Evolutionary conservation across 306 rosid genomes (phyloP).

Genomic region (Ceratonia siliqua): DNA sequence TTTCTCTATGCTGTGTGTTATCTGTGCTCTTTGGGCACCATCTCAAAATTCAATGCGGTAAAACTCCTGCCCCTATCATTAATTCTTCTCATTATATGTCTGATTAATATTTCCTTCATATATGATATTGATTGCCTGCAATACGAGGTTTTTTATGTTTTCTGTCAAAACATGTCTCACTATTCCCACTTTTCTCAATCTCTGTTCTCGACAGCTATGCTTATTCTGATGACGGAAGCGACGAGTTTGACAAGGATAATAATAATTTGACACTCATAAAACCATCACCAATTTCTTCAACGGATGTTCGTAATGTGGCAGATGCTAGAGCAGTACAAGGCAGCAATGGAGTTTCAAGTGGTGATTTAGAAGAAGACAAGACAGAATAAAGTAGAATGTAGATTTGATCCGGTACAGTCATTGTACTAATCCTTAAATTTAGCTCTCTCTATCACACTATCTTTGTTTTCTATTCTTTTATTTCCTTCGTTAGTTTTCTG

Average conservation of each 20-base stretch:
- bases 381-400: constrained; percentile 51
- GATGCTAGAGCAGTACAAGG: constrained; percentile 53
- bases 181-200: background rate
- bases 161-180: background rate
- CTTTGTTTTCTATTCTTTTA: constrained; percentile 15
- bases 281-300: constrained; percentile 63
- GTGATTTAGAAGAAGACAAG: constrained; percentile 83
- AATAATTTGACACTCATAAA: constrained; percentile 71
- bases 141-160: background rate
- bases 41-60: constrained; percentile 90
- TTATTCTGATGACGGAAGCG: constrained; percentile 69
- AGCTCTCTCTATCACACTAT: constrained; percentile 12
- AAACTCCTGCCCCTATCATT: background rate
- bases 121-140: background rate
- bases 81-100: background rate
- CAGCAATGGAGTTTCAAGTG: constrained; percentile 49
- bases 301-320: constrained; percentile 51
- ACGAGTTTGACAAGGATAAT: constrained; percentile 82
- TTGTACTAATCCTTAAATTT: constrained; percentile 32
- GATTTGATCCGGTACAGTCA: constrained; percentile 27
- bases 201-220: constrained; percentile 58
- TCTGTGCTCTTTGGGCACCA: constrained; percentile 91
- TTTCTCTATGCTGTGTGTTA: constrained; percentile 71
- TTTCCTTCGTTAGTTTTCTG: constrained; percentile 3
- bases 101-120: background rate